phyloP scores from a whole-genome alignment of 2,329 filamentous ascomycete genomes.

The Colletotrichum higginsianum region DNA sequence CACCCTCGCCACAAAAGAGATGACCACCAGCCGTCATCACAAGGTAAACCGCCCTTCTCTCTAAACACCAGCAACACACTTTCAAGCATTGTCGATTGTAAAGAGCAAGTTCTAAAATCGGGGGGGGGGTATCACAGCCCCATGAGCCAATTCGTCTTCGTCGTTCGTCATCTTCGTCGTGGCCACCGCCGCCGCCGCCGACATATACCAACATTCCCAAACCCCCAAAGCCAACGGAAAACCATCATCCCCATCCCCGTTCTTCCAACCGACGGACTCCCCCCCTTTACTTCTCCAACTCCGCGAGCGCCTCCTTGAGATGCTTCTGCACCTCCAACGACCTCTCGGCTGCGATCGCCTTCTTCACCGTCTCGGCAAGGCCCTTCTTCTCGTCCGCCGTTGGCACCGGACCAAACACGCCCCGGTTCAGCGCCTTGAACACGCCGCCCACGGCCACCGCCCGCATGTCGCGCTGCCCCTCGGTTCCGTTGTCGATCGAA shows the following conservation, averaged over 20 bases:
- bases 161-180: not conserved
- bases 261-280: not conserved
- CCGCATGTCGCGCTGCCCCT: slow-evolving; percentile 65
- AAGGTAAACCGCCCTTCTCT: no score
- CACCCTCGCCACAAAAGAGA: no score
- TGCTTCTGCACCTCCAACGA: slow-evolving; percentile 62
- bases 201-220: not conserved
- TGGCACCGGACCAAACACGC: slow-evolving; percentile 56
- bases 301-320: slow-evolving; percentile 55
- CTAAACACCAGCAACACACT: not conserved
- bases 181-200: not conserved
- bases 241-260: no score
- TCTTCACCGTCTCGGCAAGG: slow-evolving; percentile 50
- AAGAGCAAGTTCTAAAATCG: slow-evolving; percentile 6
- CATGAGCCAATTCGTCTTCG: not conserved
- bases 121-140: slow-evolving; percentile 11
- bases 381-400: slow-evolving; percentile 44
- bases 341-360: slow-evolving; percentile 58
- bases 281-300: slow-evolving; percentile 45
- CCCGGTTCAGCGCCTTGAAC: slow-evolving; percentile 58
- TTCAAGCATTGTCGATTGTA: slow-evolving; percentile 6
- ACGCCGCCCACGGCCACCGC: slow-evolving; percentile 62
- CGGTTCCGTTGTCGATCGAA: slow-evolving; percentile 62
- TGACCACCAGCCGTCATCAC: no score
- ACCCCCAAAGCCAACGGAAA: not conserved